Evolutionary conservation across 805 yeast genomes (phyloP).

Genomic region (Candida yuanshanica): DNA sequence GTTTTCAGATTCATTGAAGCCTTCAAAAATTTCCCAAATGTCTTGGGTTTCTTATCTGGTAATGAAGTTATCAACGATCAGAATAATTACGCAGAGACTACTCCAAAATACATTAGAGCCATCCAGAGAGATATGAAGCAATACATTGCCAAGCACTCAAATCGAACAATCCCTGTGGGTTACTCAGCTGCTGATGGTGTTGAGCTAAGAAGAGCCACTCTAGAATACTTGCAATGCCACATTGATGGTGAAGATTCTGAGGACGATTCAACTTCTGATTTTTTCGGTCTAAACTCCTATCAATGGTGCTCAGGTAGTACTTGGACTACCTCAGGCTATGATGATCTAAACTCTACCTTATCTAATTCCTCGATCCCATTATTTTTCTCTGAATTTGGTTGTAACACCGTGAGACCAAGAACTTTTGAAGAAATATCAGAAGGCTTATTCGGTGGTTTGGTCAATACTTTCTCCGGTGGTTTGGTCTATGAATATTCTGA

Average conservation of each 20-base stretch:
- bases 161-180: conserved; percentile 88
- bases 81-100: conserved; percentile 46
- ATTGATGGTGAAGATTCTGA: conserved; percentile 44
- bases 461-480: conserved; percentile 75
- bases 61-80: conserved; percentile 88
- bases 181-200: conserved; percentile 89
- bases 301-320: conserved; percentile 90
- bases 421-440: conserved; percentile 74
- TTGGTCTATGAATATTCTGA: conserved; percentile 87
- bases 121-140: conserved; percentile 88
- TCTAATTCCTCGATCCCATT: conserved; percentile 59
- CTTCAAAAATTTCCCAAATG: conserved; percentile 77
- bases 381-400: conserved; percentile 76
- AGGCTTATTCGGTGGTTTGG: conserved; percentile 63
- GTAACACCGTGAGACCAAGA: conserved; percentile 73
- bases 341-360: conserved; percentile 48
- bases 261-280: conserved; percentile 69
- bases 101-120: conserved; percentile 82
- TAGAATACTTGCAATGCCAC: conserved; percentile 80
- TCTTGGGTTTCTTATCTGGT: conserved; percentile 85
- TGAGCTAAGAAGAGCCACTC: conserved; percentile 64
- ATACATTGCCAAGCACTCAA: conserved; percentile 61
- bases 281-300: conserved; percentile 91
- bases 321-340: conserved; percentile 70
- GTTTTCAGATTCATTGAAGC: conserved; percentile 83